Conservation (phyloP, 345 rosid genomes). For the Salix dunnii region DNA sequence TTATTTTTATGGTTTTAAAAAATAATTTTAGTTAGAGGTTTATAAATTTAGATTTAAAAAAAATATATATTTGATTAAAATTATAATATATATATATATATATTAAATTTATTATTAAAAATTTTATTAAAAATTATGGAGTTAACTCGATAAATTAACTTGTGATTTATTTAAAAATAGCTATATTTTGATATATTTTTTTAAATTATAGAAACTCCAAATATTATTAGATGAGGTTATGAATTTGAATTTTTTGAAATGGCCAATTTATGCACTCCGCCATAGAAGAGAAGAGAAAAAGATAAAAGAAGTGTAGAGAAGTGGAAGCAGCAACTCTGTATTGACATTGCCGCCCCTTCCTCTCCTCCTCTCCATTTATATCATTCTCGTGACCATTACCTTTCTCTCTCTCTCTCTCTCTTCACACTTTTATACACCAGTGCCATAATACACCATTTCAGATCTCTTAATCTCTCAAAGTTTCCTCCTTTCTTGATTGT, state of each 20-base stretch:
- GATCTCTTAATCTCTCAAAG: constrained; percentile 24
- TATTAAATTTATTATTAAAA: too few relatives aligned
- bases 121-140: too few relatives aligned
- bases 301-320: not conserved
- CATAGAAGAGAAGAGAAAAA: not conserved
- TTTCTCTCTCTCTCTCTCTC: not conserved
- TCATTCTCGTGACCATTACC: constrained; percentile 38
- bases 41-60: too few relatives aligned
- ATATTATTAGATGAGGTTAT: not conserved
- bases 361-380: constrained; percentile 11
- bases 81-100: too few relatives aligned
- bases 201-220: too few relatives aligned
- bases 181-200: too few relatives aligned
- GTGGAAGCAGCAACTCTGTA: not conserved
- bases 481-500: not conserved
- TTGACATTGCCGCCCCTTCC: not conserved
- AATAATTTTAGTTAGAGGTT: too few relatives aligned
- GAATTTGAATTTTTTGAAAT: not conserved
- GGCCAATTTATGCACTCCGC: not conserved
- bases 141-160: too few relatives aligned
- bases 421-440: not conserved
- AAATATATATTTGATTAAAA: too few relatives aligned
- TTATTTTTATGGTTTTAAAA: too few relatives aligned
- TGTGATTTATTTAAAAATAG: too few relatives aligned
- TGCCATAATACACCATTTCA: constrained; percentile 9